Evolutionary conservation across 371 early-diverging fungal genomes (phyloP).

Genomic region (Rhizopus delemar): DNA sequence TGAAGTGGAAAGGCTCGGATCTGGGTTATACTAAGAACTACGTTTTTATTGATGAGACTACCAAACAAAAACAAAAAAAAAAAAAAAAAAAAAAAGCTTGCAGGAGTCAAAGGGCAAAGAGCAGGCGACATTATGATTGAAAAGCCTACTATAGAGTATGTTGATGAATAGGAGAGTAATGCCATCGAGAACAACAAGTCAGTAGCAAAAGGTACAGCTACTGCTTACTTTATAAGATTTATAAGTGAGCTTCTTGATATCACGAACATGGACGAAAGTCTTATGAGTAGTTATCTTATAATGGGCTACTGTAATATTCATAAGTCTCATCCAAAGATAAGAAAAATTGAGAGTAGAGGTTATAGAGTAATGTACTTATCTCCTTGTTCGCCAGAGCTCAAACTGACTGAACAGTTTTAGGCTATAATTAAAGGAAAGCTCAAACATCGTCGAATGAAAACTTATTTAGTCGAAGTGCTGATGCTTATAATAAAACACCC

Average conservation of each 20-base stretch:
- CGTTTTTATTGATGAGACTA: slow-evolving; percentile 13
- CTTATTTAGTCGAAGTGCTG: slow-evolving; percentile 12
- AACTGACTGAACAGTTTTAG: slow-evolving; percentile 14
- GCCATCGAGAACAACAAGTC: slow-evolving; percentile 7
- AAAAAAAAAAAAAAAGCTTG: slow-evolving; percentile 15
- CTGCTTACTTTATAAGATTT: slow-evolving; percentile 15
- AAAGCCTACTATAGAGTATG: slow-evolving; percentile 13
- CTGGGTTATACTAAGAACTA: slow-evolving; percentile 10
- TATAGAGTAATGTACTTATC: slow-evolving; percentile 11
- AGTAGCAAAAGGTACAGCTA: slow-evolving; percentile 14
- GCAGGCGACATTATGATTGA: slow-evolving; percentile 14
- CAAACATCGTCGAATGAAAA: slow-evolving; percentile 15
- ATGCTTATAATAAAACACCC: not conserved
- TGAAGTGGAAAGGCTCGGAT: slow-evolving; percentile 8
- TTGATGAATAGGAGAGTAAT: slow-evolving; percentile 3
- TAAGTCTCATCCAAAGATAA: slow-evolving; percentile 13
- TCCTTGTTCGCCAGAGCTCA: slow-evolving; percentile 18
- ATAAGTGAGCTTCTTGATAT: slow-evolving; percentile 18
- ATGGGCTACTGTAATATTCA: slow-evolving; percentile 10
- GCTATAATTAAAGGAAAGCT: slow-evolving; percentile 15
- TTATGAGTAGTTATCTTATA: slow-evolving; percentile 12
- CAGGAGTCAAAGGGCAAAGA: slow-evolving; percentile 12
- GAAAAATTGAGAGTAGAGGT: slow-evolving; percentile 13
- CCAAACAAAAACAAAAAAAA: too few relatives aligned
- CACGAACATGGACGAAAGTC: slow-evolving; percentile 11